Base-by-base conservation (phyloP, 371 early-diverging fungal genomes). In the Smittium culicis region DNA sequence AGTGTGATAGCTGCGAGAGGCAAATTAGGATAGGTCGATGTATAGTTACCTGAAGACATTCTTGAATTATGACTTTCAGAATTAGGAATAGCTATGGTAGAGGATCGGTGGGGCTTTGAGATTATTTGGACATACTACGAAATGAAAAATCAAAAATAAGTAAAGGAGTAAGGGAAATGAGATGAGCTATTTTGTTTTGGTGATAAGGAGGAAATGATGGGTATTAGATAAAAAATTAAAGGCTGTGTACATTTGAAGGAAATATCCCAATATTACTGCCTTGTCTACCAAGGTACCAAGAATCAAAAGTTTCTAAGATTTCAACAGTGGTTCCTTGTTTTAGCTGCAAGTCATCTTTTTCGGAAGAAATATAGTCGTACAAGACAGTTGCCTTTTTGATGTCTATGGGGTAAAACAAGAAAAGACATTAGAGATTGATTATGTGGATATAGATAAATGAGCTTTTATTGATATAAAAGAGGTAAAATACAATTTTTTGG, bases 301-400 rank as follows among this genome's bases (percentile, higher is more conserved):
- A 57, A 69, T 61, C 67, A 66, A 2, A 54, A 68, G 33, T 34
- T 62, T 57, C 29, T 31, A 58, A 61, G 11, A 64, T 67, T 25
- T 65, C 61, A 64, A 68, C 1, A 33, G 66, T 66, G 28, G 66
- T 67, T 29, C 61, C 63, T 54, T 67, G 54, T 55, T 64, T 24
- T 33, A 59, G 56, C 65, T 45, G 35, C 34, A 33, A 34, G 32
- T 65, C 68, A 56, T 32, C 35, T 45, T 57, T 28, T 61, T 24
- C 68, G n/a, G 62, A 35, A 17, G 59, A 65, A 20, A 11, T 69
- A 61, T 68, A 70, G 55, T 35, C 73, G 64, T 35, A 32, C 20
- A 27, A 66, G 59, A 45, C 70, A 25, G 34, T 64, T 58, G 16
- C 74, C 77, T 76, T 75, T 76, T 73, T 75, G 35, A 5, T 30